phyloP scores from a whole-genome alignment of 2,329 filamentous ascomycete genomes.

The Metarhizium guizhouense region DNA sequence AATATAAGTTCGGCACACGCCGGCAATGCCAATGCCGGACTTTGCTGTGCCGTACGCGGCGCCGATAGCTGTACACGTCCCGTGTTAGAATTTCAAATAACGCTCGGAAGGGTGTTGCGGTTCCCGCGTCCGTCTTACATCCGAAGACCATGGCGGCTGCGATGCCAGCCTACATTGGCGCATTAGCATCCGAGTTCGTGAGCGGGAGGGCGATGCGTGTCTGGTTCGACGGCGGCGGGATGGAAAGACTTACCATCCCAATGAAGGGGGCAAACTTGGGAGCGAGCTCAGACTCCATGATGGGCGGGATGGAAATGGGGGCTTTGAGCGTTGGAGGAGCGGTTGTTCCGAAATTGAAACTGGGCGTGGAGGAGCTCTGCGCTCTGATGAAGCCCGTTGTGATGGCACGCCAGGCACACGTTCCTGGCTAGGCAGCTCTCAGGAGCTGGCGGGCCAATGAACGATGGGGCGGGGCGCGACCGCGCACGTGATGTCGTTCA shows the following conservation, averaged over 20 bases:
- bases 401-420: not conserved
- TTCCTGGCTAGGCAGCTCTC: not conserved
- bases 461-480: slow-evolving; percentile 6
- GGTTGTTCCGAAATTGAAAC: not conserved
- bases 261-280: slow-evolving; percentile 83
- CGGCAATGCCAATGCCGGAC: slow-evolving; percentile 79
- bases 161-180: slow-evolving; percentile 55
- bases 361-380: slow-evolving; percentile 1
- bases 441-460: slow-evolving; percentile 5
- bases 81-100: slow-evolving; percentile 8
- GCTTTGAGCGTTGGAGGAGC: not conserved
- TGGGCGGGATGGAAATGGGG: slow-evolving; percentile 13
- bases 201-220: slow-evolving; percentile 4
- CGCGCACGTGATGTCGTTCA: slow-evolving; percentile 2
- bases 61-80: slow-evolving; percentile 42
- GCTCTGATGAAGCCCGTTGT: not conserved
- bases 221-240: slow-evolving; percentile 14
- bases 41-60: slow-evolving; percentile 84
- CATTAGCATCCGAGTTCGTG: slow-evolving; percentile 2
- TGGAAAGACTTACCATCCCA: slow-evolving; percentile 60
- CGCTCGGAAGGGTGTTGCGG: not conserved
- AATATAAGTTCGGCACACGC: slow-evolving; percentile 36
- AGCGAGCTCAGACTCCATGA: slow-evolving; percentile 52
- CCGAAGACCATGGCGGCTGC: slow-evolving; percentile 77
- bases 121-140: slow-evolving; percentile 43